phyloP scores from a whole-genome alignment of 2,329 filamentous ascomycete species.

The Pseudogymnoascus sp. region DNA sequence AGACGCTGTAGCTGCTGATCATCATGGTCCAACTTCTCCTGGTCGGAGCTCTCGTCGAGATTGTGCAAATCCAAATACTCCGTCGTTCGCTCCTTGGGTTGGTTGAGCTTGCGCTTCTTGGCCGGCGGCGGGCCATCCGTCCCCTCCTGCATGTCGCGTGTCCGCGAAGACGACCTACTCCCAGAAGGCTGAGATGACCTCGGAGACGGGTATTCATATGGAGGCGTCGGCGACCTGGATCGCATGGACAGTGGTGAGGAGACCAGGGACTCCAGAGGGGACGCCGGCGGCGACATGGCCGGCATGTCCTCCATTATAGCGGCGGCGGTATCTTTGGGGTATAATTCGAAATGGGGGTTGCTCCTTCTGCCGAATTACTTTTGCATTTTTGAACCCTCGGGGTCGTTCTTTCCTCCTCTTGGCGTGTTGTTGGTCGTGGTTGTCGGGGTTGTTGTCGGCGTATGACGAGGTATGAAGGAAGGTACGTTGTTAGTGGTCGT shows the following conservation, averaged over 20 bases:
- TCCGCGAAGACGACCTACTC: slow-evolving; percentile 16
- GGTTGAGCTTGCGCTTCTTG: slow-evolving; percentile 65
- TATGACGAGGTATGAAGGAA: slow-evolving; percentile 5
- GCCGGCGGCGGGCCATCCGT: slow-evolving; percentile 57
- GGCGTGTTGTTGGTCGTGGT: background rate
- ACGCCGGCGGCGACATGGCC: background rate
- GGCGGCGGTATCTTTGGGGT: background rate
- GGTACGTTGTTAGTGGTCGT: slow-evolving; percentile 1
- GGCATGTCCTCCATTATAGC: background rate
- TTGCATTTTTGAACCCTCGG: background rate
- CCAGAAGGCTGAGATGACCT: slow-evolving; percentile 23
- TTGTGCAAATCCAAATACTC: slow-evolving; percentile 65
- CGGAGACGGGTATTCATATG: slow-evolving; percentile 25
- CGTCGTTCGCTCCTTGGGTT: slow-evolving; percentile 66
- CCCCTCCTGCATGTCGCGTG: slow-evolving; percentile 17
- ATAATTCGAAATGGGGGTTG: background rate
- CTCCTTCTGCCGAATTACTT: background rate
- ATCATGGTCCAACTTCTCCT: slow-evolving; percentile 46
- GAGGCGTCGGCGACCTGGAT: slow-evolving; percentile 30
- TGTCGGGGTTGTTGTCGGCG: background rate
- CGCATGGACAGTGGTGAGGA: slow-evolving; percentile 30
- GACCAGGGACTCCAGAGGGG: slow-evolving; percentile 11
- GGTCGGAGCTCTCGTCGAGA: slow-evolving; percentile 36
- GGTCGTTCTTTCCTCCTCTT: background rate
- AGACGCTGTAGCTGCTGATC: slow-evolving; percentile 59